Evolutionary conservation across 208 protist genomes (phyloP), one percentile per base, ranked within the genome.

Genomic region (Acanthamoeba royreba): DNA sequence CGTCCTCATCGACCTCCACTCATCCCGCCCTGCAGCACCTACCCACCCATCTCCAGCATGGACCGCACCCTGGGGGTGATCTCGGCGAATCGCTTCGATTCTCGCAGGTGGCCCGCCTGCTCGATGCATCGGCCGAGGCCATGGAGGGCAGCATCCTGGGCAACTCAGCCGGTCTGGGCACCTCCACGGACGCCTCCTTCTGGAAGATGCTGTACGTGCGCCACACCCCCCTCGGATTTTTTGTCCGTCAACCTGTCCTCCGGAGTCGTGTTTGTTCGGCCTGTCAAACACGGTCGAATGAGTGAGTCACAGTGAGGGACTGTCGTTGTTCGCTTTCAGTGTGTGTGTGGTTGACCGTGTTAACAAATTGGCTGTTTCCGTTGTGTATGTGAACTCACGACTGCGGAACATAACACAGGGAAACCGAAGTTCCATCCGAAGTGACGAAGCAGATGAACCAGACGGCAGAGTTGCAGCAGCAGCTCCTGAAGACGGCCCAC

Each of bases 1-100:
- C 15, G 53, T 63, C n/a, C n/a, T n/a, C n/a, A n/a, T n/a, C n/a
- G n/a, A n/a, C n/a, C n/a, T 72, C 47, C 69, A 11, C 69, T 8
- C 69, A 81, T 81, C 69, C 69, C 1, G 63, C 63, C 19, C 63
- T 74, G 17, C 63, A 74, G 15, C 25, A 74, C 17, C 38, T 81
- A 4, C 69, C 69, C 15, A 33, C 69, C 5, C 69, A 81, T 81
- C 38, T 81, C 38, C 69, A 35, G 15, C 11, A 81, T 9, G 22
- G 31, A 13, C 31, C 38, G 13, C 69, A 81, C 15, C 69, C 31
- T 4, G 69, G 69, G 4, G 69, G 69, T 42, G 69, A 81, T 47
- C 38, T 81, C 22, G 69, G 69, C 69, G 69, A 81, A 81, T 81
- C 69, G 17, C 69, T 81, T n/a, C 69, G 69, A 47, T 81, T 81